Percentiles rank a stretch among this genome's conserved stretches.
Evolutionary conservation across 768 basidiomycete genomes (phyloP).

Genomic region (Psilocybe subaeruginosa): DNA sequence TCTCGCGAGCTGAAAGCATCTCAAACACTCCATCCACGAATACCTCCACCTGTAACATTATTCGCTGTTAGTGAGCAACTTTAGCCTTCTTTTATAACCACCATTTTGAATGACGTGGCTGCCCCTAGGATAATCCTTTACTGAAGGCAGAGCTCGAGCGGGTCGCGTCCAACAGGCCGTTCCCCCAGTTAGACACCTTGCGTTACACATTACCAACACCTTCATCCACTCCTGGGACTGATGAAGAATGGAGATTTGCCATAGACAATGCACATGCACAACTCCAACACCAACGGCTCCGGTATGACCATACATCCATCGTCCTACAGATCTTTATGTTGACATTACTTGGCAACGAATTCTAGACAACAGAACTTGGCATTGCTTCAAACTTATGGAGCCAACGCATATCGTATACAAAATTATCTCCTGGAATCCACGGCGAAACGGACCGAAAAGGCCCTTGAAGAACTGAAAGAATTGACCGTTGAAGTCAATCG

Average conservation of each 20-base stretch:
- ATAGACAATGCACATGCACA: conserved; percentile 80
- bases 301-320: conserved; percentile 45
- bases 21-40: conserved; percentile 67
- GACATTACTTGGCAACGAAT: conserved; percentile 6
- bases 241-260: conserved; percentile 77
- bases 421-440: conserved; percentile 87
- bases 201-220: conserved; percentile 81
- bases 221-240: conserved; percentile 58
- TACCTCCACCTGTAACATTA: conserved; percentile 66
- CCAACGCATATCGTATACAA: conserved; percentile 90
- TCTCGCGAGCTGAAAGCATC: conserved; percentile 65
- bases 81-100: not conserved
- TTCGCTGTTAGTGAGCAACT: conserved; percentile 66
- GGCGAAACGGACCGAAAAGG: conserved; percentile 70
- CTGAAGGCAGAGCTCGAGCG: conserved; percentile 76
- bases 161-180: conserved; percentile 66
- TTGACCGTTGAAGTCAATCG: conserved; percentile 86
- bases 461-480: conserved; percentile 78
- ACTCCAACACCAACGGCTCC: conserved; percentile 81
- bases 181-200: conserved; percentile 68
- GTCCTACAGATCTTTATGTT: not conserved
- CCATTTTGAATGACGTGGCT: not conserved
- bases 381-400: conserved; percentile 82
- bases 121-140: conserved; percentile 62
- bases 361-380: conserved; percentile 81